These are phyloP conservation scores for Triticum aestivum DNA, from an alignment of 176 grass and related monocot genomes.

Conservation along the genomic window IWGSC_CS_RefSeq_v2.1 NC_057800.1:616607841-616608340, in stretches of 20 bases:
- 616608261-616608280: not conserved
- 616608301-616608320: not conserved
- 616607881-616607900: constrained; percentile 47
- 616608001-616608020: not conserved
- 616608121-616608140: not conserved
- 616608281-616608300: not conserved
- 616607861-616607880: constrained; percentile 52
- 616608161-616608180: not conserved
- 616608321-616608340: not conserved
- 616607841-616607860: constrained; percentile 64
- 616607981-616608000: not conserved
- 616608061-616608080: not conserved
- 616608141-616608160: not conserved
- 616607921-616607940: constrained; percentile 71
- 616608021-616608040: not conserved
- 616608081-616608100: not conserved
- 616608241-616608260: not conserved
- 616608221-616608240: not conserved
- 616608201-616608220: constrained; percentile 1
- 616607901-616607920: constrained; percentile 67
- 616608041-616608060: not conserved
- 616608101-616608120: too few relatives aligned
- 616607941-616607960: constrained; percentile 29
- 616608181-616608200: not conserved
- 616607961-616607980: not conserved